Evolutionary conservation across 805 yeast species (phyloP), one percentile per base, ranked within the genome.

Genomic region (Trichomonascus vanleenenianus): DNA sequence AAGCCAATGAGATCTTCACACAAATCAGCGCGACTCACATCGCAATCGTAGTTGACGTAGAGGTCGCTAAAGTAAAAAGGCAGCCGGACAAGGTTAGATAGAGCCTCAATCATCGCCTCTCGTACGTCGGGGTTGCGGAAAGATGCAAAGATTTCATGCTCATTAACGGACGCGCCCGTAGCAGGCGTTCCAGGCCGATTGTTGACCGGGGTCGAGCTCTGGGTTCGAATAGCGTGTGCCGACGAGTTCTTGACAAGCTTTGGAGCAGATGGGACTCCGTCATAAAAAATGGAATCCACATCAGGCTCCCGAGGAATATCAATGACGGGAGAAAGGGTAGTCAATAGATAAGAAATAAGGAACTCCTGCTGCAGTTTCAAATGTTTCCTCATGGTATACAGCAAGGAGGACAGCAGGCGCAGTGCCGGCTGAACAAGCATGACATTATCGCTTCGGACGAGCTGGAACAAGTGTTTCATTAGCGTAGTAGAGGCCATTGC

Each of bases 21-120:
- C 46, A 94, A 65, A 60, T 93, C 96, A 1, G 82, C 73, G 53
- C 91, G 78, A 49, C 87, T 95, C 52, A 87, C 80, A 58, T 87
- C 91, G 64, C 97, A 91, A 62, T 93, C 98, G 61, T 80, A 93
- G 46, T 81, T 81, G 45, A 85, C 80, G 60, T 85, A 93, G 31
- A 89, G 62, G 38, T 79, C 75, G 11, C 87, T 76, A 61, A 88
- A 87, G 47, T 86, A 81, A 30, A 30, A 42, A 1, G 96, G 91
- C 0, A 85, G 78, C 47, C 95, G 54, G 12, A 66, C 58, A 47
- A 70, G 44, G 19, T 62, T 78, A 2, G 96, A 84, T 2, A 91
- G 65, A 10, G 89, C 80, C 63, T 93, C 98, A 36, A 89, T 75
- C 53, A 93, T 71, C 49, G 85, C 71, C 60, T 93, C 98, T 53